phyloP scores from a whole-genome alignment of 2,329 filamentous ascomycete genomes.

The Cryphonectria parasitica region DNA sequence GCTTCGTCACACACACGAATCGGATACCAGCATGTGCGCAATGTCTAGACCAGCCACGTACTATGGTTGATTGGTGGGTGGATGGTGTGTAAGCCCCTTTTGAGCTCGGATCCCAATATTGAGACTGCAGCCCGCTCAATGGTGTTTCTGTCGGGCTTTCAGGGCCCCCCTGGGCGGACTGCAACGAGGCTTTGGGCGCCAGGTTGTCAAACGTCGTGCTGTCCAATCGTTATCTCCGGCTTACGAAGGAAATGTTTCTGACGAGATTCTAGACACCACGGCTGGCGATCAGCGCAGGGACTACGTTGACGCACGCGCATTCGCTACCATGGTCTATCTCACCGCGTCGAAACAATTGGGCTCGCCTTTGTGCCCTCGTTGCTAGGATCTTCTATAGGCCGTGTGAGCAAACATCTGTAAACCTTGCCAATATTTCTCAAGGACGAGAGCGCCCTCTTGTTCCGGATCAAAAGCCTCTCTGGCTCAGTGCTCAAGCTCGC shows the following conservation, averaged over 20 bases:
- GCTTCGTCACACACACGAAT: not conserved
- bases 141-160: not conserved
- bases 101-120: not conserved
- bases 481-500: not conserved
- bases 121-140: not conserved
- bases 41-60: not conserved
- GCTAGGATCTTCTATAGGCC: not conserved
- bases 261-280: not conserved
- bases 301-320: not conserved
- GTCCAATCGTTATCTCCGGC: not conserved
- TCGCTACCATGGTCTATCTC: not conserved
- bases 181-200: not conserved
- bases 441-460: not conserved
- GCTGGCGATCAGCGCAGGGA: not conserved
- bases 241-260: not conserved
- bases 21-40: not conserved
- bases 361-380: not conserved
- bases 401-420: not conserved
- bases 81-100: not conserved
- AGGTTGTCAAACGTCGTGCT: not conserved
- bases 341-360: not conserved
- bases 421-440: not conserved
- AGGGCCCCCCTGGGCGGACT: not conserved
- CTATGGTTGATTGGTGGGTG: not conserved
- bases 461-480: not conserved